These are phyloP conservation scores for Aspergillus sclerotioniger DNA, from an alignment of 495 filamentous ascomycete species.

Conservation along the genomic window DNA sequence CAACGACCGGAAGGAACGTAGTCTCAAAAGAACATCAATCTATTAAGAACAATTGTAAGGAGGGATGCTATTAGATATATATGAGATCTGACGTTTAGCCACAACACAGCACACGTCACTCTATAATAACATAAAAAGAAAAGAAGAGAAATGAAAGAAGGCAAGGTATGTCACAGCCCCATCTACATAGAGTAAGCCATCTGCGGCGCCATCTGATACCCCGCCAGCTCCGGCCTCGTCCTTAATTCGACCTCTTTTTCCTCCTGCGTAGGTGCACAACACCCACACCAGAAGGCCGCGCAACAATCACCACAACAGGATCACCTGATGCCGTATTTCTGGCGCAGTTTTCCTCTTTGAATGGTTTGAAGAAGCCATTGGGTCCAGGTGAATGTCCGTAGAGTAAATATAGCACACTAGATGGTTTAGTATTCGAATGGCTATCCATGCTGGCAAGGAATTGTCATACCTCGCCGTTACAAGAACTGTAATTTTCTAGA, in stretches of 20 bases:
- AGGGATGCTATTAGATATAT: too few species aligned
- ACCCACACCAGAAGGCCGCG: slow-evolving; percentile 44
- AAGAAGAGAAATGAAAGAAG: too few species aligned
- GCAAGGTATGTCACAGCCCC: too few species aligned
- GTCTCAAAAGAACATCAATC: too few species aligned
- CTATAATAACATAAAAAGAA: too few species aligned
- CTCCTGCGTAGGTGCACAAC: slow-evolving; percentile 53
- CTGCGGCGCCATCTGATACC: slow-evolving; percentile 13
- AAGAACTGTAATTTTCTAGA: slow-evolving; percentile 39
- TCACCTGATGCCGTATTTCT: slow-evolving; percentile 50
- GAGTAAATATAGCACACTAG: slow-evolving; percentile 16
- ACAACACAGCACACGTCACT: too few species aligned
- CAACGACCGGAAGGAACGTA: too few species aligned
- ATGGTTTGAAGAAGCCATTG: slow-evolving; percentile 46
- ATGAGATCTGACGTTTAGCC: too few species aligned
- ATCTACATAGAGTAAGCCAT: slow-evolving; percentile 9
- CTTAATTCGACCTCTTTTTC: slow-evolving; percentile 48
- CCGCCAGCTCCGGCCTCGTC: slow-evolving; percentile 12
- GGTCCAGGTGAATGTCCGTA: slow-evolving; percentile 28
- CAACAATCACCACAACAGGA: slow-evolving; percentile 50
- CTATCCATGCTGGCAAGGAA: not conserved
- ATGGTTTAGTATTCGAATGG: not conserved
- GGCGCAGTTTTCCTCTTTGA: slow-evolving; percentile 52
- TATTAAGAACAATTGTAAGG: too few species aligned
- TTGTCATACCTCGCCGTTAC: slow-evolving; percentile 42